Evolutionary conservation across 192 early-diverging fungal genomes (phyloP), one percentile per base, ranked within the genome.

Genomic region (Coemansia sp.): DNA sequence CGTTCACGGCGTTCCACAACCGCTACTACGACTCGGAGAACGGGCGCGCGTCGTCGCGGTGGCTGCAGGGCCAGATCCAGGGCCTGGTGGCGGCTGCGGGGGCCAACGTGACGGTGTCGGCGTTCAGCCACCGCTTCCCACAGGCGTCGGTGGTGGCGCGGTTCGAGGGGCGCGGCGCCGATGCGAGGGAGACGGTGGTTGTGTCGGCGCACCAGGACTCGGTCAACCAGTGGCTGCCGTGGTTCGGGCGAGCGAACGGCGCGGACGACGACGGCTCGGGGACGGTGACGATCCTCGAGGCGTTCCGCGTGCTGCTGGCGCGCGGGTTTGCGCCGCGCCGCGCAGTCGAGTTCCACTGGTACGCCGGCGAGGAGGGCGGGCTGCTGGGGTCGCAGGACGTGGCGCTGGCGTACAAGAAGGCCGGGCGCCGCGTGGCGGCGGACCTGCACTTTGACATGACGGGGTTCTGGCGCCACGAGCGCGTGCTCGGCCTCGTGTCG

Each of bases 321-420:
- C 81, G 75, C 56, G 90, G 85, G 0, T 92, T 95, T 65, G 77
- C 76, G 22, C 94, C 94, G 17, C 54, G 79, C 8, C 73, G 88
- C 60, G 87, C 94, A n/a, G 92, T 99, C 37, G 95, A 97, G 71
- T 97, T 97, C 86, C 95, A 97, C 84, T 98, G 93, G 92, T 94
- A 96, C 72, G 88, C 92, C 53, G 95, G 85, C 59, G 93, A 97
- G 83, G 94, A 96, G 79, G 93, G 84, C 64, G 95, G 94, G 36
- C 83, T 99, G 15, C 84, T 96, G 60, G 95, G 97, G 15, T 92
- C 90, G 29, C 94, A 95, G 84, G 92, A 85, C 59, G 87, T 97
- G 59, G 91, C 92, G 14, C 56, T 80, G 36, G 70, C 86, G 31
- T 97, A 96, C 79, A 76, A 85, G 61, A 60, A 80, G 15, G 71